Evolutionary conservation across 1,284 basidiomycete species (phyloP).

Genomic region (Phellopilus nigrolimitatus): DNA sequence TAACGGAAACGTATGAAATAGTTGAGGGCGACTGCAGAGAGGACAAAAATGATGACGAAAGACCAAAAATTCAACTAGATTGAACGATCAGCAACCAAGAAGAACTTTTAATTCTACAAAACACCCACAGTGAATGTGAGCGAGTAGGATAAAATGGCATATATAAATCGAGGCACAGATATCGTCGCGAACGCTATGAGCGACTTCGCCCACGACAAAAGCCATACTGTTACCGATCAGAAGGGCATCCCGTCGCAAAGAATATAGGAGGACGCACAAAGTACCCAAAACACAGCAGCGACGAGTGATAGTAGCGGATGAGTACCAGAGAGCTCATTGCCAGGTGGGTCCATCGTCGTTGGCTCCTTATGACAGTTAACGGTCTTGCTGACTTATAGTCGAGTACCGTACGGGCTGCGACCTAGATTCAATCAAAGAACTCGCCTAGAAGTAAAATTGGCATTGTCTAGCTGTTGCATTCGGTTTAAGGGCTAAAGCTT

Average conservation of each 20-base stretch:
- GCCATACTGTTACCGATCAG: conserved; percentile 53
- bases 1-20: conserved; percentile 84
- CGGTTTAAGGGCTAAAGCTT: too few species aligned
- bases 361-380: too few species aligned
- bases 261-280: conserved; percentile 45
- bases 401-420: too few species aligned
- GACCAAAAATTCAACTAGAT: conserved; percentile 82
- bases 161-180: conserved; percentile 71
- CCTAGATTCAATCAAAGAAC: too few species aligned
- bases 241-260: conserved; percentile 16
- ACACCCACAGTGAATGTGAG: conserved; percentile 74
- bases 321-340: conserved; percentile 7
- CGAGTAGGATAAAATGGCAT: conserved; percentile 79
- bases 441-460: too few species aligned
- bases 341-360: neutral
- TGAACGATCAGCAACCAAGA: neutral
- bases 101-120: conserved; percentile 4
- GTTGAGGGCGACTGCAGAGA: conserved; percentile 64
- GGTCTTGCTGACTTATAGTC: too few species aligned
- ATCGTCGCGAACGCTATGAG: conserved; percentile 76
- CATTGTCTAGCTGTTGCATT: too few species aligned
- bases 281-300: conserved; percentile 82
- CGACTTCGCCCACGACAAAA: conserved; percentile 70
- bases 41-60: conserved; percentile 70
- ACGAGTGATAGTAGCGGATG: conserved; percentile 71